Conservation (phyloP, 768 basidiomycete species). For the Leccinum variicolor region DNA sequence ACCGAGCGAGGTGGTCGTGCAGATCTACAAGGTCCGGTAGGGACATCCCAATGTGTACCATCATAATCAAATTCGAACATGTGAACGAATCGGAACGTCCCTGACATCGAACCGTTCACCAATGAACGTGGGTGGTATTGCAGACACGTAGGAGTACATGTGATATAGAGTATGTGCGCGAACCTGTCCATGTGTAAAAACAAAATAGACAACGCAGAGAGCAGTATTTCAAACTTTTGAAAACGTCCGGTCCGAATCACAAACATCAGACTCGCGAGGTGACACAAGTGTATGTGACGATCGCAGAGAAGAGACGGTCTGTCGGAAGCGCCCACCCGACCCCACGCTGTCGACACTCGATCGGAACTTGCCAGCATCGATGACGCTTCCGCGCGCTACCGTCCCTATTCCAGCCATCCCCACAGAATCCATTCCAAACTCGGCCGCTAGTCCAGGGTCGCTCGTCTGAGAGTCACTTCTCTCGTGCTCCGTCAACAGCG, state of each 20-base stretch:
- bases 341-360: slow-evolving; percentile 12
- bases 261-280: neutral
- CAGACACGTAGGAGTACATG: slow-evolving; percentile 11
- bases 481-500: slow-evolving; percentile 26
- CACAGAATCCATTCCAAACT: slow-evolving; percentile 17
- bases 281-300: slow-evolving; percentile 3
- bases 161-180: neutral
- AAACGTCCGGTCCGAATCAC: slow-evolving; percentile 9
- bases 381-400: slow-evolving; percentile 32
- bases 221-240: neutral
- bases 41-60: neutral
- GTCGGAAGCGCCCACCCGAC: slow-evolving; percentile 9
- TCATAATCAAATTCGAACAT: neutral
- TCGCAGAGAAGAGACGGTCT: neutral
- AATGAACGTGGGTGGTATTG: slow-evolving; percentile 4
- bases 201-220: neutral
- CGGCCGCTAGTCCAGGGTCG: neutral
- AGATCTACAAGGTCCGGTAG: slow-evolving; percentile 77
- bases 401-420: slow-evolving; percentile 50
- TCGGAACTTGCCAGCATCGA: slow-evolving; percentile 13
- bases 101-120: neutral
- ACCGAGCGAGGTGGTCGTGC: slow-evolving; percentile 52
- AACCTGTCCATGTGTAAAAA: neutral
- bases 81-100: neutral
- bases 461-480: neutral